These are phyloP conservation scores for Rheum nobile DNA, from an alignment of 148 eudicot species.

Conservation along the genomic window DNA sequence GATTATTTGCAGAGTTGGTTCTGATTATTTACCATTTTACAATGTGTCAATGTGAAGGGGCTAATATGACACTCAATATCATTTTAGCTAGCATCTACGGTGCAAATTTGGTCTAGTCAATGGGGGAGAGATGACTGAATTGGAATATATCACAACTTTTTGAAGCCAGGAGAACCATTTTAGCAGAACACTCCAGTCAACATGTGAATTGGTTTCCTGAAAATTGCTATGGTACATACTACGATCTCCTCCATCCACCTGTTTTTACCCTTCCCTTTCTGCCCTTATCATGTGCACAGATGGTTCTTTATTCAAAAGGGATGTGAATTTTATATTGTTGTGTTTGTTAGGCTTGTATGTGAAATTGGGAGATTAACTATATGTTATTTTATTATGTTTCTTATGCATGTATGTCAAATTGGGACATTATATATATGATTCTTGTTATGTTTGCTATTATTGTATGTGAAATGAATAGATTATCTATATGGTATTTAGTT, in stretches of 20 bases:
- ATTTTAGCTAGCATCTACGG: slow-evolving; percentile 81
- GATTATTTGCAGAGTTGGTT: no score
- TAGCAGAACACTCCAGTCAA: slow-evolving; percentile 11
- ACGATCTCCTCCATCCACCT: not conserved
- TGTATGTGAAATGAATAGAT: no score
- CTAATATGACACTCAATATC: not conserved
- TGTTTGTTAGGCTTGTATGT: no score
- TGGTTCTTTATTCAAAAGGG: not conserved
- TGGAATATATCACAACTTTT: slow-evolving; percentile 87
- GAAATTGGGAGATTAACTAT: no score
- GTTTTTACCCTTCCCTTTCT: not conserved
- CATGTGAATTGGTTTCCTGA: not conserved
- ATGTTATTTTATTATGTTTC: no score
- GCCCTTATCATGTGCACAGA: not conserved
- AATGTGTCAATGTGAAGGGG: not conserved
- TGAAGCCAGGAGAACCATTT: slow-evolving; percentile 74
- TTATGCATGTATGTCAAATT: no score
- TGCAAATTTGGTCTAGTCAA: slow-evolving; percentile 66
- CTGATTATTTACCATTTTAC: not conserved
- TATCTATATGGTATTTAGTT: no score
- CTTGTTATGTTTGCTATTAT: no score
- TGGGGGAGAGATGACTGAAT: slow-evolving; percentile 91
- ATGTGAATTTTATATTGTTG: no score
- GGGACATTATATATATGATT: no score
- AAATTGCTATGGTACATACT: not conserved